Percentiles rank a stretch among this genome's conserved stretches.
Conservation (phyloP, 495 filamentous ascomycete species). For the Aspergillus asperescens region DNA sequence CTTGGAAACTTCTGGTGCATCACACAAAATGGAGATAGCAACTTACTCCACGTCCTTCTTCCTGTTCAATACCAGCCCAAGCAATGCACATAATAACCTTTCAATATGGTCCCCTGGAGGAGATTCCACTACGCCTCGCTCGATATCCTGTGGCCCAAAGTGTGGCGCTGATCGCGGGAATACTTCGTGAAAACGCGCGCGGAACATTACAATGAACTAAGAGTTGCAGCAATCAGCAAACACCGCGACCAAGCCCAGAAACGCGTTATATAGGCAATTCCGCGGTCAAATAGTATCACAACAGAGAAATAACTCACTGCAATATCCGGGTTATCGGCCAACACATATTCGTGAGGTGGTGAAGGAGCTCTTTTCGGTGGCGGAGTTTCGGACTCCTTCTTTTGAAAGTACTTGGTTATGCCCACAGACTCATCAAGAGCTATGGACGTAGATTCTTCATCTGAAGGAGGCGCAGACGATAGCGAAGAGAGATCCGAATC, state of each 20-base stretch:
- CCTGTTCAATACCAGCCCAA: conserved; percentile 84
- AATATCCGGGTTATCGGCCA: conserved; percentile 84
- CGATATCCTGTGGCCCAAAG: conserved; percentile 91
- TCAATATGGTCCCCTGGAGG: conserved; percentile 81
- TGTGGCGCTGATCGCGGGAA: conserved; percentile 82
- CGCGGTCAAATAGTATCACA: conserved; percentile 7
- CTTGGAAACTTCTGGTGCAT: not conserved
- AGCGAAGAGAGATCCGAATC: conserved; percentile 55
- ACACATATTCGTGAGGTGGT: conserved; percentile 80
- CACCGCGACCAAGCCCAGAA: conserved; percentile 18
- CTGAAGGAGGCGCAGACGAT: conserved; percentile 53
- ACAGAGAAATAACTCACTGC: conserved; percentile 57
- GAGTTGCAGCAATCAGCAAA: conserved; percentile 37
- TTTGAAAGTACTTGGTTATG: conserved; percentile 43
- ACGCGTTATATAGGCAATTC: conserved; percentile 30
- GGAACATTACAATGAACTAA: conserved; percentile 97
- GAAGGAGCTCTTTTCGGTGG: conserved; percentile 72
- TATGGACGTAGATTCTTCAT: conserved; percentile 46
- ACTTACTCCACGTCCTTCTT: conserved; percentile 98
- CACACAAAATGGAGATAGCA: conserved; percentile 20
- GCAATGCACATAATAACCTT: conserved; percentile 78
- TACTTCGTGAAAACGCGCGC: conserved; percentile 81
- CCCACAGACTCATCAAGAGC: conserved; percentile 39
- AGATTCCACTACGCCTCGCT: conserved; percentile 71
- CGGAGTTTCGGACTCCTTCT: conserved; percentile 53